phyloP scores from a whole-genome alignment of 2,329 filamentous ascomycete species.

The Lachnellula occidentalis region DNA sequence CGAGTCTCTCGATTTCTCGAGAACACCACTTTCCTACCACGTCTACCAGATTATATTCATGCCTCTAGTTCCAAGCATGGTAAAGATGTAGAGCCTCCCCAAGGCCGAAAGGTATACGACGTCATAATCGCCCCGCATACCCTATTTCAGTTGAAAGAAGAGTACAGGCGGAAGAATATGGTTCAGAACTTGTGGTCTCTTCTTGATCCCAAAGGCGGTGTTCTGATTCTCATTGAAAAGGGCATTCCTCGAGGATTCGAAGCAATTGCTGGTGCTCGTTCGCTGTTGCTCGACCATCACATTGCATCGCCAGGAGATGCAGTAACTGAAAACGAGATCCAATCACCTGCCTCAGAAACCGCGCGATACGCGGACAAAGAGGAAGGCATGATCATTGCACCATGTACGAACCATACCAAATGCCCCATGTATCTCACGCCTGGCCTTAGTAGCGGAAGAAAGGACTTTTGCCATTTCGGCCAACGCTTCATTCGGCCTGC shows the following conservation, averaged over 20 bases:
- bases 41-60: slow-evolving; percentile 81
- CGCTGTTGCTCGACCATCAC: slow-evolving; percentile 70
- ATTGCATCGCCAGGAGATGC: slow-evolving; percentile 57
- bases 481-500: slow-evolving; percentile 82
- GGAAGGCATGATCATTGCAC: slow-evolving; percentile 59
- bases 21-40: slow-evolving; percentile 86
- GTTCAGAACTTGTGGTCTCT: slow-evolving; percentile 88
- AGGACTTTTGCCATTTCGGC: slow-evolving; percentile 85
- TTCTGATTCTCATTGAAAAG: slow-evolving; percentile 86
- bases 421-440: slow-evolving; percentile 83
- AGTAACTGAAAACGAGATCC: slow-evolving; percentile 32
- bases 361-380: slow-evolving; percentile 41
- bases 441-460: slow-evolving; percentile 67
- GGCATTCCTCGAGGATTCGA: slow-evolving; percentile 90
- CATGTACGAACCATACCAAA: slow-evolving; percentile 80
- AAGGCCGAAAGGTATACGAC: slow-evolving; percentile 74
- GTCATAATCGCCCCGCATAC: slow-evolving; percentile 85
- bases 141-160: slow-evolving; percentile 69
- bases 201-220: slow-evolving; percentile 75
- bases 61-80: slow-evolving; percentile 55
- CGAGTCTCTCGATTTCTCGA: slow-evolving; percentile 73
- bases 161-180: slow-evolving; percentile 69
- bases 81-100: slow-evolving; percentile 51
- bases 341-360: slow-evolving; percentile 19
- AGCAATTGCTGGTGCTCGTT: slow-evolving; percentile 76